A percentile compares a stretch with the other conserved stretches of the same genome.
phyloP scores from a whole-genome alignment of 164 flowering plant species.

The Tetrastigma voinierianum region DNA sequence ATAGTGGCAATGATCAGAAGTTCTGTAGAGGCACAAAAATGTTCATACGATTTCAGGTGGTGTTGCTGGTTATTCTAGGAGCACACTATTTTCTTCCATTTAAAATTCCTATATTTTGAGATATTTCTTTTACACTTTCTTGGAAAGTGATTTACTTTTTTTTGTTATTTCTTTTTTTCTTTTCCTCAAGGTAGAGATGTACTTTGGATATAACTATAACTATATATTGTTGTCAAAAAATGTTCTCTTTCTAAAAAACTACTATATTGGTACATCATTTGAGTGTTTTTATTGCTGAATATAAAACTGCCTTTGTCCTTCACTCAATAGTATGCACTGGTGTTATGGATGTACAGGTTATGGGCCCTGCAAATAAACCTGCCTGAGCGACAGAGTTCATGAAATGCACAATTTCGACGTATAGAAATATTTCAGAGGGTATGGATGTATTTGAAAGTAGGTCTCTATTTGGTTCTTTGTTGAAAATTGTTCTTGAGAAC shows the following conservation, averaged over 20 bases:
- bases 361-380: slow-evolving; percentile 77
- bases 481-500: no score
- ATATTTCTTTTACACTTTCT: neutral
- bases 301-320: neutral
- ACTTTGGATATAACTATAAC: no score
- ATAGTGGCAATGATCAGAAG: neutral
- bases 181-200: no score
- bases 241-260: neutral
- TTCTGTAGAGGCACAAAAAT: neutral
- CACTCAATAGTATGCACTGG: slow-evolving; percentile 86
- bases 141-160: neutral
- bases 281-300: neutral
- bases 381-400: slow-evolving; percentile 88
- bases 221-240: no score
- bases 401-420: slow-evolving; percentile 82
- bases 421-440: slow-evolving; percentile 99
- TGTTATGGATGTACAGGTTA: slow-evolving; percentile 99
- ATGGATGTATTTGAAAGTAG: slow-evolving; percentile 7
- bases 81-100: neutral
- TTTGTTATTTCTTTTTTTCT: no score
- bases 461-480: no score
- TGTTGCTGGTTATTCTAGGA: neutral
- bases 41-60: neutral
- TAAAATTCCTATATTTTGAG: neutral
- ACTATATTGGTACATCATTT: neutral